These are phyloP conservation scores for Entelexis paramagnoliae DNA, from an alignment of 1,139 yeast genomes.

Conservation along the genomic window DNA sequence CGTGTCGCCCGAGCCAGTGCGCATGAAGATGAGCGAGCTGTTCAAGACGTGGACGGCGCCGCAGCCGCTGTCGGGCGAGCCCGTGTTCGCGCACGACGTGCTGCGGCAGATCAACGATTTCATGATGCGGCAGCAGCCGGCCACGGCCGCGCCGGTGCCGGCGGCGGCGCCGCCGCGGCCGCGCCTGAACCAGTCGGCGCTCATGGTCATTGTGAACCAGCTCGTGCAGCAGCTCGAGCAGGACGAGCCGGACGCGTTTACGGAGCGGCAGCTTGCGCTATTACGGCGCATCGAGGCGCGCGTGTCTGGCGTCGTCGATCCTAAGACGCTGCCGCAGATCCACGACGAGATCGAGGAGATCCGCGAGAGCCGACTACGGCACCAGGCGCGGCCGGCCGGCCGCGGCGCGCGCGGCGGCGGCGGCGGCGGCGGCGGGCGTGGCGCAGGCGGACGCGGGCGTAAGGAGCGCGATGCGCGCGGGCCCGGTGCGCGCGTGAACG, in stretches of 20 bases:
- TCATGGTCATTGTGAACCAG: conserved; percentile 36
- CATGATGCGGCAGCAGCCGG: conserved; percentile 33
- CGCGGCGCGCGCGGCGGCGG: too few relatives aligned
- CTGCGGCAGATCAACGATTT: conserved; percentile 66
- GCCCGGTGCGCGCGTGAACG: neutral
- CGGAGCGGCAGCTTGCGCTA: conserved; percentile 31
- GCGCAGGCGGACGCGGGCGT: neutral
- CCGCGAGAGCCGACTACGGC: conserved; percentile 23
- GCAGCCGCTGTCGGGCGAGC: conserved; percentile 49
- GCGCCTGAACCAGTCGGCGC: conserved; percentile 27
- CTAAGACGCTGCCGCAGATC: conserved; percentile 34
- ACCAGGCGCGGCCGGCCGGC: conserved; percentile 5
- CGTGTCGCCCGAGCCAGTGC: conserved; percentile 60
- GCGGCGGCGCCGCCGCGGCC: conserved; percentile 7
- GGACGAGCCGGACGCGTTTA: conserved; percentile 35
- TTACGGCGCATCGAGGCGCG: conserved; percentile 29
- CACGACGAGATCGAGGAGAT: conserved; percentile 36
- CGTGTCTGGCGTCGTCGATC: conserved; percentile 32
- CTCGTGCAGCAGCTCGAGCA: conserved; percentile 32
- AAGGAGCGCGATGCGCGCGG: neutral
- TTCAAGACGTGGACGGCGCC: conserved; percentile 77
- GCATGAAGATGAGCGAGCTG: conserved; percentile 62
- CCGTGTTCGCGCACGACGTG: conserved; percentile 64
- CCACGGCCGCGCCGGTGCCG: neutral
- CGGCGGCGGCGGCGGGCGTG: conserved; percentile 8